Evolutionary conservation across 768 basidiomycete species (phyloP).

Genomic region (Epithele typhae): DNA sequence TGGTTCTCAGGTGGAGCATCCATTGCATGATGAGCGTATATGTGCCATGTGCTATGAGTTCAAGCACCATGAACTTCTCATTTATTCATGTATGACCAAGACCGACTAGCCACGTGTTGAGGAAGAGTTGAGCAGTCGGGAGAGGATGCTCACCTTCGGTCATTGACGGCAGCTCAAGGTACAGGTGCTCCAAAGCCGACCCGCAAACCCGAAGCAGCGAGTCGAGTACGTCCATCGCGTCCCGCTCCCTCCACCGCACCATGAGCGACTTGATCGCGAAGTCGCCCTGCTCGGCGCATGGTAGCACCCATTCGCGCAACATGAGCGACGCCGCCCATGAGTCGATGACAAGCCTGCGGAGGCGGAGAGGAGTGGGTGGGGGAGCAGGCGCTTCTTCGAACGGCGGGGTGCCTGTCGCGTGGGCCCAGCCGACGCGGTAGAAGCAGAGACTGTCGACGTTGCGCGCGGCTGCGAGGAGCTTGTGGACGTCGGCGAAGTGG

Average conservation of each 20-base stretch:
- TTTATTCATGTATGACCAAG: no score
- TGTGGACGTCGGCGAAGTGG: constrained; percentile 7
- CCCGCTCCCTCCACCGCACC: constrained; percentile 14
- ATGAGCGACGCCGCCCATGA: constrained; percentile 13
- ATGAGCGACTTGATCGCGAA: constrained; percentile 7
- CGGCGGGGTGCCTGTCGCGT: not conserved
- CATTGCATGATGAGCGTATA: no score
- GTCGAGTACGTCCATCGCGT: constrained; percentile 8
- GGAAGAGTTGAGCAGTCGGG: no score
- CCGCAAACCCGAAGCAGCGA: constrained; percentile 10
- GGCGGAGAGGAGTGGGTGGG: constrained; percentile 1
- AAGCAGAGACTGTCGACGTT: constrained; percentile 6
- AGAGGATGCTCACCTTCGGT: constrained; percentile 5
- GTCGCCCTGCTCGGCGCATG: not conserved
- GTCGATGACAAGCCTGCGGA: constrained; percentile 10
- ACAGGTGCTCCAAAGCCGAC: constrained; percentile 9
- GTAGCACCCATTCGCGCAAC: constrained; percentile 10
- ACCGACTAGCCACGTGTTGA: no score
- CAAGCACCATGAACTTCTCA: no score
- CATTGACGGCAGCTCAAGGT: constrained; percentile 10
- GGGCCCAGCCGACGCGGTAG: constrained; percentile 14
- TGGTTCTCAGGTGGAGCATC: no score
- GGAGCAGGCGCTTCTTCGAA: not conserved
- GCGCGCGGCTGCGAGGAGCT: constrained; percentile 10
- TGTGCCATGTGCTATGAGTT: no score